phyloP scores from a whole-genome alignment of 257 asterid species.

The Lycium ferocissimum region DNA sequence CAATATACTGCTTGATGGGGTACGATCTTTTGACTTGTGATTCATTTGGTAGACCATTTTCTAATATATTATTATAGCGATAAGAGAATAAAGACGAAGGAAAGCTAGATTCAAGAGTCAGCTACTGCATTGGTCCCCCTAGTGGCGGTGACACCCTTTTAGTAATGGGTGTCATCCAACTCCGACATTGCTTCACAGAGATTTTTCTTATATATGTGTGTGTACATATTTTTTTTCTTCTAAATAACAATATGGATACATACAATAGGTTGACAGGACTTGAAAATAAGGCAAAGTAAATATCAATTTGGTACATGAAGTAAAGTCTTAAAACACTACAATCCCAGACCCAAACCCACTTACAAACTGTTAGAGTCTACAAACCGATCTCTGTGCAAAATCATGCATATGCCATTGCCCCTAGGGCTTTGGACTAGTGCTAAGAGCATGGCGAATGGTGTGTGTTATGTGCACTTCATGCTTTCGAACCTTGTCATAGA shows the following conservation, averaged over 20 bases:
- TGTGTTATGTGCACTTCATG: not conserved
- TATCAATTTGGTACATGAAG: not conserved
- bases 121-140: not conserved
- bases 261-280: not conserved
- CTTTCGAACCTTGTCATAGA: not conserved
- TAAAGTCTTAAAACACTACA: not conserved
- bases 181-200: too few species aligned
- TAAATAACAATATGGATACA: not conserved
- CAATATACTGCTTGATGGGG: slow-evolving; percentile 55
- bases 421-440: slow-evolving; percentile 1
- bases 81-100: not conserved
- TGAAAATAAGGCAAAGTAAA: not conserved
- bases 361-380: not conserved
- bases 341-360: slow-evolving; percentile 4
- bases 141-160: not conserved
- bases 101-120: not conserved
- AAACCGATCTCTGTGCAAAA: not conserved
- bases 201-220: not conserved
- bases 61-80: not conserved
- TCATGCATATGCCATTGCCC: not conserved
- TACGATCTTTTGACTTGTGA: slow-evolving; percentile 13
- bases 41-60: slow-evolving; percentile 1
- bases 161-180: not conserved
- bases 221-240: not conserved
- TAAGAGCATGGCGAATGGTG: not conserved